These are phyloP conservation scores for Penicillium sp. DNA, from an alignment of 2,329 filamentous ascomycete species.

Conservation along the genomic window DNA sequence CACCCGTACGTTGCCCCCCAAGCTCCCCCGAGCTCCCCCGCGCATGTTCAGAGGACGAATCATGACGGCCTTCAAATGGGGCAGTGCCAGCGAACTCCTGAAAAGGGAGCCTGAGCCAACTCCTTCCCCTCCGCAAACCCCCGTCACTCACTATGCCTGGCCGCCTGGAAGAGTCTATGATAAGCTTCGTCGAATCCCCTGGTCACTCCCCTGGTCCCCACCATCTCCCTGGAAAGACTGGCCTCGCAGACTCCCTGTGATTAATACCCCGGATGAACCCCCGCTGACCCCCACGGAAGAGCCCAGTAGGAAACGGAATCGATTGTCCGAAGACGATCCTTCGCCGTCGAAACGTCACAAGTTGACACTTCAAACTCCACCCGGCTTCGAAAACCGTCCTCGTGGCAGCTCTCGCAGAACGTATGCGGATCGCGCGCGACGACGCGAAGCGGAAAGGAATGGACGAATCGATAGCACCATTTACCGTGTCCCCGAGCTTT, in stretches of 20 bases:
- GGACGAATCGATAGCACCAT: conserved; percentile 38
- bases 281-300: background rate
- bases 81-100: background rate
- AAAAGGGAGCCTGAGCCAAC: background rate
- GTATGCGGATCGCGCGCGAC: conserved; percentile 32
- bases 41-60: background rate
- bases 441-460: conserved; percentile 31
- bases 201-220: conserved; percentile 5
- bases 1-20: background rate
- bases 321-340: background rate
- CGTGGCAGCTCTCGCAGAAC: conserved; percentile 23
- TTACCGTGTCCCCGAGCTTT: conserved; percentile 33
- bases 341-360: conserved; percentile 2
- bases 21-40: background rate
- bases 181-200: background rate
- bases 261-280: background rate
- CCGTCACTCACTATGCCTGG: background rate
- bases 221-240: background rate
- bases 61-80: background rate
- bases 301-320: conserved; percentile 3
- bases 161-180: background rate
- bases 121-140: background rate
- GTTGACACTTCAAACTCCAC: conserved; percentile 1
- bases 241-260: background rate
- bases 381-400: conserved; percentile 9